Evolutionary conservation across 108 stramenopile genomes (phyloP).

Genomic region (Pseudonitzschia multiseries): DNA sequence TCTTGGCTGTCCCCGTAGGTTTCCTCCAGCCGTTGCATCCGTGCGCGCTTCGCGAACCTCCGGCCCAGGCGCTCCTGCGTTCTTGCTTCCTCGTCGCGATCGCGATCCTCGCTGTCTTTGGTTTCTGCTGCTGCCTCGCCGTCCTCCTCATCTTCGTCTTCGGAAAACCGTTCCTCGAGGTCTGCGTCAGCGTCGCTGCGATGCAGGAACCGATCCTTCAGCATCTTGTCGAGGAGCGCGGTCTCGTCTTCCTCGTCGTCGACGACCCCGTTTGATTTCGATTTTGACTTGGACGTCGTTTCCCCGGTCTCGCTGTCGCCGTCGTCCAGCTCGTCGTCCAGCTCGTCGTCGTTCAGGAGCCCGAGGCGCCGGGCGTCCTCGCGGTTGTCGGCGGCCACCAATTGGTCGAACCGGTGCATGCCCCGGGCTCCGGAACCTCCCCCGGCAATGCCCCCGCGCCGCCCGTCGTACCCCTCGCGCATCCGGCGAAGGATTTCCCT

Average conservation of each 20-base stretch:
- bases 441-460: conserved; percentile 80
- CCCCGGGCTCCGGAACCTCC: conserved; percentile 76
- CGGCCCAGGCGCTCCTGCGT: conserved; percentile 83
- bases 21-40: conserved; percentile 84
- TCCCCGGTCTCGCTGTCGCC: conserved; percentile 62
- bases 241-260: conserved; percentile 78
- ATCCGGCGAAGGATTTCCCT: conserved; percentile 86
- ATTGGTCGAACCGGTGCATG: conserved; percentile 73
- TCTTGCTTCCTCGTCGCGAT: conserved; percentile 68
- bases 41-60: conserved; percentile 77
- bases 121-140: conserved; percentile 29
- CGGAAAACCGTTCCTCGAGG: conserved; percentile 74
- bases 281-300: no score
- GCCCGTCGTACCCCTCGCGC: conserved; percentile 89
- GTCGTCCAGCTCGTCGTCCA: conserved; percentile 85
- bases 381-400: conserved; percentile 87
- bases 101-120: conserved; percentile 12
- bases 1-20: conserved; percentile 87
- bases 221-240: conserved; percentile 78
- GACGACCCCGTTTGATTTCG: conserved; percentile 23
- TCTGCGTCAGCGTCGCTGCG: conserved; percentile 51
- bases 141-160: conserved; percentile 68
- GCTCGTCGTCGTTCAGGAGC: conserved; percentile 83
- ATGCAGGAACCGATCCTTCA: conserved; percentile 79
- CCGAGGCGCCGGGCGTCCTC: conserved; percentile 84